Conservation (phyloP, 73 alveolate species). For the Paraurostyla sp. region DNA sequence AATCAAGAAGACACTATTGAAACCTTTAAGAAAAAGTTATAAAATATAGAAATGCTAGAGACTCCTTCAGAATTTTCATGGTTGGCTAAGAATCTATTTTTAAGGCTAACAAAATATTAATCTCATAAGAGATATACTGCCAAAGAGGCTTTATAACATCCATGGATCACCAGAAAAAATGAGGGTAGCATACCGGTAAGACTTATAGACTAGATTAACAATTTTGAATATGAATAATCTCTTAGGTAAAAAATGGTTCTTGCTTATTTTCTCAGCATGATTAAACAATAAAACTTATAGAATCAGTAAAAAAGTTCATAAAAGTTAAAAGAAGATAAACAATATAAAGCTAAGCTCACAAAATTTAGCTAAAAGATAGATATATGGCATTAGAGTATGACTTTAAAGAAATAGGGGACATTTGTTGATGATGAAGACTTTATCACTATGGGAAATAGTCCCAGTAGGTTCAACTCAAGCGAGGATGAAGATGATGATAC, state of each 20-base stretch:
- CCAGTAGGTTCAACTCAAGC: constrained; percentile 47
- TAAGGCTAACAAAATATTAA: constrained; percentile 72
- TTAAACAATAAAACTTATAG: neutral
- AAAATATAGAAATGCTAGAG: constrained; percentile 35
- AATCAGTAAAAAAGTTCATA: neutral
- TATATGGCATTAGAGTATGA: constrained; percentile 64
- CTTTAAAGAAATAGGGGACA: neutral
- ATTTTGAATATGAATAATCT: constrained; percentile 54
- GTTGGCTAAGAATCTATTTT: constrained; percentile 81
- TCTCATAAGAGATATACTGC: constrained; percentile 83
- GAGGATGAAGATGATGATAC: constrained; percentile 22
- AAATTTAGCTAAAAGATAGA: constrained; percentile 67
- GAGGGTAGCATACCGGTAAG: constrained; percentile 77
- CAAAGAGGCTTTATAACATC: constrained; percentile 85
- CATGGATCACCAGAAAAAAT: constrained; percentile 86
- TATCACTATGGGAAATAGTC: constrained; percentile 55
- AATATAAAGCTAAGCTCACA: neutral
- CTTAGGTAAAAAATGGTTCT: constrained; percentile 41
- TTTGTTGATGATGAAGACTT: constrained; percentile 71
- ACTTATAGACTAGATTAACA: constrained; percentile 67
- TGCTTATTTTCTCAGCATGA: constrained; percentile 14
- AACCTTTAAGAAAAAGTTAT: constrained; percentile 60
- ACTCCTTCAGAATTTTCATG: constrained; percentile 71
- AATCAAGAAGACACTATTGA: constrained; percentile 62
- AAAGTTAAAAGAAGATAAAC: neutral